Evolutionary conservation across 768 basidiomycete genomes (phyloP), one percentile per base, ranked within the genome.

Genomic region (Kondoa malvinella): DNA sequence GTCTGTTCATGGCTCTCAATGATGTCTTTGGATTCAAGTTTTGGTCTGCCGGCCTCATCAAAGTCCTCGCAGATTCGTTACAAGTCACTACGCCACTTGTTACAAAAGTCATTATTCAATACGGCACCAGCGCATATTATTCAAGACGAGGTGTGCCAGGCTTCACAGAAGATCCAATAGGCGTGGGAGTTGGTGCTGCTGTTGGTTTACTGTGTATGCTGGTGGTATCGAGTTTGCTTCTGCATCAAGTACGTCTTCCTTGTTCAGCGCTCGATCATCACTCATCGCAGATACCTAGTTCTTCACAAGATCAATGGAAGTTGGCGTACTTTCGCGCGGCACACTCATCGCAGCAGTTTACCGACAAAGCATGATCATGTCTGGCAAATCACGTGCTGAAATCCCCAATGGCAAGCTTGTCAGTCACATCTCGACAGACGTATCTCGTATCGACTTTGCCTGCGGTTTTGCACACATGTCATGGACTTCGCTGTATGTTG

Each of bases 371-470:
- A 80, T 95, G 27, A 82, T 80, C 30, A 81, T 96, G 33, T 87
- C 87, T 1, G 83, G 87, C 21, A 85, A 88, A 56, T 84, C 89
- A 3, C 83, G 92, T 4, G 84, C 85, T 1, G 85, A 83, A 8
- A 81, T 92, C 57, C 84, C 88, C 1, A 95, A 89, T 73, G 92
- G 91, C 26, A 87, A 87, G 75, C 82, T 95, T 14, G 86, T 95
- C 70, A 92, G 91, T 71, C 90, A 94, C 78, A 92, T 97, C 69
- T 90, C 88, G 3, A 89, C 88, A 0, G 90, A 92, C 75, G 85
- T 92, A 26, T 90, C 87, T 31, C 83, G 92, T 26, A 88, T 96
- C 74, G 91, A 96, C 75, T 95, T 91, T 81, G 83, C 72, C 81
- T 85, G 25, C 50, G 78, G 78, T 56, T 78, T 70, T 65, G 70